These are phyloP conservation scores for Puccinia horiana DNA, from an alignment of 1,284 basidiomycete species.

Conservation along the genomic window DNA sequence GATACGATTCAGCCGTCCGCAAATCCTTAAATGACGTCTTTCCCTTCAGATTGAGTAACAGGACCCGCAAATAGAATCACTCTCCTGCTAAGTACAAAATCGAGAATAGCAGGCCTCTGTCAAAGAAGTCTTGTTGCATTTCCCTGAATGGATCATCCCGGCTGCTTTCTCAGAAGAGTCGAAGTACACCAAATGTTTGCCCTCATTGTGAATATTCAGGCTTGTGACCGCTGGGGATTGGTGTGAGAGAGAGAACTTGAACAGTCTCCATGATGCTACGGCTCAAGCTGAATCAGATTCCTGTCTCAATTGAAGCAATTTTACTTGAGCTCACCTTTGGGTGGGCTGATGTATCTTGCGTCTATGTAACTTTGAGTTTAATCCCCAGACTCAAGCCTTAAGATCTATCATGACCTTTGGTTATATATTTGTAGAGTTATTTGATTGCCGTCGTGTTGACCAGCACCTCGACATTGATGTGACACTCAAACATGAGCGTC, in stretches of 20 bases:
- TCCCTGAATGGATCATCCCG: neutral
- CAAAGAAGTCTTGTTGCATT: neutral
- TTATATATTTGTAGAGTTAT: neutral
- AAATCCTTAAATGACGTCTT: neutral
- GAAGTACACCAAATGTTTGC: slow-evolving; percentile 1
- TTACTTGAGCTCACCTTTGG: neutral
- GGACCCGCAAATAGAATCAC: neutral
- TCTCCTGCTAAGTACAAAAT: neutral
- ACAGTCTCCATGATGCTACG: neutral
- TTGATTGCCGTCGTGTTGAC: too few species aligned
- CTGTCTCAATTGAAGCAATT: neutral
- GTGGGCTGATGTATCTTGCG: neutral
- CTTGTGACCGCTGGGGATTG: slow-evolving; percentile 2
- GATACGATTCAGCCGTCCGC: neutral
- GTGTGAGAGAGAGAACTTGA: neutral
- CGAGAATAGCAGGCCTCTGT: neutral
- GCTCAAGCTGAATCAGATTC: too few species aligned
- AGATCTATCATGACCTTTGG: neutral
- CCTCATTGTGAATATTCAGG: neutral
- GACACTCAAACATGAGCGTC: too few species aligned
- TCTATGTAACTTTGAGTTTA: neutral
- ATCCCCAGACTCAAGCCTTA: neutral
- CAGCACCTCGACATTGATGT: too few species aligned
- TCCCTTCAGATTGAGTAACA: neutral
- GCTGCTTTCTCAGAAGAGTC: neutral